Base-by-base conservation (phyloP, 768 basidiomycete genomes). In the Jaapia argillacea region DNA sequence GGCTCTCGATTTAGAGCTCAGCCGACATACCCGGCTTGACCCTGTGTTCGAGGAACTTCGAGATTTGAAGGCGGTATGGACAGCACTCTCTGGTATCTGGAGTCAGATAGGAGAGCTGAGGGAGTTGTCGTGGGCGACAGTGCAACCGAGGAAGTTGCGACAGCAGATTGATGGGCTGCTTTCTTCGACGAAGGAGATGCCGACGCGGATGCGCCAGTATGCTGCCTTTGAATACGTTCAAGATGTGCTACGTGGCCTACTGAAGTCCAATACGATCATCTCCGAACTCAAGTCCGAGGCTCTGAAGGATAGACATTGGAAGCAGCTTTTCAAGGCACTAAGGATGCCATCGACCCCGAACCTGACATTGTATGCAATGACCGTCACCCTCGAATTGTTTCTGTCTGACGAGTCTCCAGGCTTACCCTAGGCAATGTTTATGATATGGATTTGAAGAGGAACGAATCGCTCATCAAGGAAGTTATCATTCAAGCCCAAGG, bases 11-110 rank as follows among this genome's bases (percentile, higher is more conserved):
- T 77, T 99, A 45, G 96, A 96, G 55, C 72, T 91, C 54, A 81
- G 77, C 53, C 81, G 86, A 40, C 87, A 89, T 60, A 89, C 88
- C 42, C 86, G 93, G 41, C 71, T 99, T 28, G 85, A 91, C 42
- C 94, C 96, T 16, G 81, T 98, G 4, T 84, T 91, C 45, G 96
- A 98, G 59, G 96, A 99, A 60, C 62, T 99, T 39, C 81, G 85
- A 45, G 96, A 98, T 60, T 74, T 99, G 50, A 98, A 98, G 65
- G 90, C 90, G 2, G 96, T 99, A 23, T 99, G 96, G 96, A 97
- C 91, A 0, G 96, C 96, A 12, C 75, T 99, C 28, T 96, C 92
- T 0, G 96, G 96, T 1, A 86, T 98, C 40, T 98, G 94, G 93
- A 83, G 74, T 51, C 91, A 94, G 59, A 83, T 99, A 42, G 71